These are phyloP conservation scores for Filobasidium wieringae DNA, from an alignment of 768 basidiomycete genomes.

Conservation along the genomic window DNA sequence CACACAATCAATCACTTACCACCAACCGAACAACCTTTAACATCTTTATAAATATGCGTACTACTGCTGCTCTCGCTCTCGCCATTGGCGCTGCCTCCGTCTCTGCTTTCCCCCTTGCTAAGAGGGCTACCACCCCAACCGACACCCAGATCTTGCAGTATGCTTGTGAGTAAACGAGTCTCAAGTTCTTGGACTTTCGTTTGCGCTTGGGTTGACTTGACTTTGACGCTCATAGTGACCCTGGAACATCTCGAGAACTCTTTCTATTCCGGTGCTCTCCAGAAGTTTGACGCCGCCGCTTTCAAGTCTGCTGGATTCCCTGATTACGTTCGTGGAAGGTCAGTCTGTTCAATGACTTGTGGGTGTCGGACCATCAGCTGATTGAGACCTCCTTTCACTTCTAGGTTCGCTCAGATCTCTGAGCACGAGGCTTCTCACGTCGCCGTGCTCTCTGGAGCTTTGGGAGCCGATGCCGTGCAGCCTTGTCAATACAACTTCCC, in stretches of 20 bases:
- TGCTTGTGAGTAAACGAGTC: constrained; percentile 4
- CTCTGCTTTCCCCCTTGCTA: background rate
- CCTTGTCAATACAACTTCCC: constrained; percentile 55
- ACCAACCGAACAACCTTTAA: background rate
- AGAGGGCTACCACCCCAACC: constrained; percentile 1
- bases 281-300: constrained; percentile 45
- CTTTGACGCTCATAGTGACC: constrained; percentile 14
- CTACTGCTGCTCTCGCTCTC: constrained; percentile 3
- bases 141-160: constrained; percentile 11
- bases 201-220: background rate
- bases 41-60: background rate
- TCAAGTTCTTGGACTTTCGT: background rate
- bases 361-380: background rate
- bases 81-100: constrained; percentile 7
- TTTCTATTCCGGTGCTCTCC: constrained; percentile 35
- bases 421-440: constrained; percentile 52
- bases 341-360: background rate
- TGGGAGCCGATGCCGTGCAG: constrained; percentile 44
- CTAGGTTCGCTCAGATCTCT: constrained; percentile 45
- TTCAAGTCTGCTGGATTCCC: constrained; percentile 42
- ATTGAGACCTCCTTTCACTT: background rate
- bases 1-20: too few species aligned
- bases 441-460: constrained; percentile 43
- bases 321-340: constrained; percentile 44
- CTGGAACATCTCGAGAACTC: constrained; percentile 38